Percentiles rank a stretch among this genome's conserved stretches.
Evolutionary conservation across 164 flowering plant species (phyloP).

Genomic region (Houttuynia cordata): DNA sequence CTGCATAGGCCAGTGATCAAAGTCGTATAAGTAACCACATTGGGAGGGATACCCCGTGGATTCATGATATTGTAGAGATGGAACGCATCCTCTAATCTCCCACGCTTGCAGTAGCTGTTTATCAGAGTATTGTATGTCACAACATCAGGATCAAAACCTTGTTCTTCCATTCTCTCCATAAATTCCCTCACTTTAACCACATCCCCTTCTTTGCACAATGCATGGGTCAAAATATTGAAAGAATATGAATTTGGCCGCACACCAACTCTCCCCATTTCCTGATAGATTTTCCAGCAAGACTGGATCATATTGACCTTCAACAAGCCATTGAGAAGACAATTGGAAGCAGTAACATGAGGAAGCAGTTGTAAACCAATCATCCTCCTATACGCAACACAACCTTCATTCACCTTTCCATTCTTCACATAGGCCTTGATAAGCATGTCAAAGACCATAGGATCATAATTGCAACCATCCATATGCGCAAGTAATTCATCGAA

Average conservation of each 20-base stretch:
- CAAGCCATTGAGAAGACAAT: constrained; percentile 58
- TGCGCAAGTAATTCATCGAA: constrained; percentile 34
- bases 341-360: constrained; percentile 49
- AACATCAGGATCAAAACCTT: constrained; percentile 81
- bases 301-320: constrained; percentile 29
- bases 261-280: constrained; percentile 53
- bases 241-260: constrained; percentile 47
- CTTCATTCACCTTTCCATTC: constrained; percentile 33
- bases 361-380: constrained; percentile 40
- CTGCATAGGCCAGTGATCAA: constrained; percentile 72
- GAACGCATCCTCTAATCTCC: constrained; percentile 65
- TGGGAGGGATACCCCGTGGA: constrained; percentile 50
- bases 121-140: constrained; percentile 85
- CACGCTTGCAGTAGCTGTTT: constrained; percentile 51
- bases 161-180: constrained; percentile 86
- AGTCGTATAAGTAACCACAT: constrained; percentile 66
- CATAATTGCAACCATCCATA: constrained; percentile 55
- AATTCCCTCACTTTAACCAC: constrained; percentile 51
- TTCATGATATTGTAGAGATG: constrained; percentile 76
- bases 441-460: constrained; percentile 69
- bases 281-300: constrained; percentile 62
- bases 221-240: constrained; percentile 74
- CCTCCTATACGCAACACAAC: constrained; percentile 38
- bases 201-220: constrained; percentile 53
- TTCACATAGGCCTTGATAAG: constrained; percentile 72